Base-by-base conservation (phyloP, 176 grass and related monocot genomes). In the Aegilops umbellulata region DNA sequence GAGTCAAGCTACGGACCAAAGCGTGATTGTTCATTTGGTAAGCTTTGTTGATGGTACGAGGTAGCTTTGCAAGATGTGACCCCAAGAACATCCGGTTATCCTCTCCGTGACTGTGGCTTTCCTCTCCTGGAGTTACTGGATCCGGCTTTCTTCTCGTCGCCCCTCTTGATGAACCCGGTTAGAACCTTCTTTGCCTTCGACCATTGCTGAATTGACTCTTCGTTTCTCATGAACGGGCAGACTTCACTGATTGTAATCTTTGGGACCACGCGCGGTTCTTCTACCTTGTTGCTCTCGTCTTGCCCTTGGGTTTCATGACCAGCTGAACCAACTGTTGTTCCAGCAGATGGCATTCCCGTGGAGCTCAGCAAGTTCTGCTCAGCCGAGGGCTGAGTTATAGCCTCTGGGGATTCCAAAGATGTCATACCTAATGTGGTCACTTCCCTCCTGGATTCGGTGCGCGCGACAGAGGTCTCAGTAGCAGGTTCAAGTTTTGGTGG, bases 161-260 rank as follows among this genome's bases (percentile, higher is more conserved):
- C 86, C 70, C 87, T 96, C 80, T 99, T 94, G 61, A 80, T 77
- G 73, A 96, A 93, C 65, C 94, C 90, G 74, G 79, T 85, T 39
- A 96, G 53, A 83, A 79, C 87, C 83, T 86, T 85, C 84, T 96
- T 96, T 23, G 94, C 89, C 67, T 91, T 96, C 20, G 87, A 91
- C 92, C 92, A 96, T 58, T 91, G 86, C 79, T 96, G 92, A 64
- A 94, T 77, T 5, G 97, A 99, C 53, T 96, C 86, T 3, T 76
- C 51, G 69, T 77, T 96, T 88, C 92, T 94, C 94, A 99, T 99
- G 83, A 93, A 99, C 51, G 94, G 90, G 74, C 92, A 99, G 31
- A 99, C 97, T 87, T 99, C 92, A 19, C 92, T 86, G 1, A 99
- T 81, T 57, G 57, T 94, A 49, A 99, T 84, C 81, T 96, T 99